A percentile compares a stretch with the other conserved stretches of the same genome.
Evolutionary conservation across 495 filamentous ascomycete species (phyloP).

Genomic region (Xylaria venustula): DNA sequence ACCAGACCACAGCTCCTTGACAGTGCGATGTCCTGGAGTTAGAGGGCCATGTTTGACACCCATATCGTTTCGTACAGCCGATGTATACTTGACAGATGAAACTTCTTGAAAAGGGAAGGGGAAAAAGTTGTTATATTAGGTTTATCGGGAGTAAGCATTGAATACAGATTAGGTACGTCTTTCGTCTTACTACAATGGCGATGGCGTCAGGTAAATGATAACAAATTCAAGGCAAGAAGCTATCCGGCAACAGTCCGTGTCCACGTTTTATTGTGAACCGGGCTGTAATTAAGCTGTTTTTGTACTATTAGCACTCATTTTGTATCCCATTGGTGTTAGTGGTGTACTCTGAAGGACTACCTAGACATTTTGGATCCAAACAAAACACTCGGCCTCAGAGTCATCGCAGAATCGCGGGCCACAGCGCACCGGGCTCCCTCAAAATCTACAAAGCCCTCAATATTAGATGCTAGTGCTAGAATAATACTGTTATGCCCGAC

Average conservation of each 20-base stretch:
- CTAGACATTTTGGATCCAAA: not conserved
- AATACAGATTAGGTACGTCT: not conserved
- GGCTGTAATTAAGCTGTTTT: not conserved
- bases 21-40: no score
- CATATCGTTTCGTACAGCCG: no score
- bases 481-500: not conserved
- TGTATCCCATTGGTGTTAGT: not conserved
- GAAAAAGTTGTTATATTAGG: no score
- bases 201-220: not conserved
- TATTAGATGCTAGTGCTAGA: not conserved
- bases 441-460: not conserved
- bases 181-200: not conserved
- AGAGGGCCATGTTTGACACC: no score
- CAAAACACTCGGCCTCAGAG: not conserved
- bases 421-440: not conserved
- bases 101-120: no score
- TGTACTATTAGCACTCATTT: not conserved
- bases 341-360: no score
- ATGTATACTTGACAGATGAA: no score
- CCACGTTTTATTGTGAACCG: not conserved
- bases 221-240: not conserved
- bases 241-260: not conserved
- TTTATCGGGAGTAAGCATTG: not conserved
- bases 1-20: no score
- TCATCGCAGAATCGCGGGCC: not conserved